A percentile compares a stretch with the other conserved stretches of the same genome.
Conservation (phyloP, 768 basidiomycete genomes). For the Lactarius pseudohatsudake region DNA sequence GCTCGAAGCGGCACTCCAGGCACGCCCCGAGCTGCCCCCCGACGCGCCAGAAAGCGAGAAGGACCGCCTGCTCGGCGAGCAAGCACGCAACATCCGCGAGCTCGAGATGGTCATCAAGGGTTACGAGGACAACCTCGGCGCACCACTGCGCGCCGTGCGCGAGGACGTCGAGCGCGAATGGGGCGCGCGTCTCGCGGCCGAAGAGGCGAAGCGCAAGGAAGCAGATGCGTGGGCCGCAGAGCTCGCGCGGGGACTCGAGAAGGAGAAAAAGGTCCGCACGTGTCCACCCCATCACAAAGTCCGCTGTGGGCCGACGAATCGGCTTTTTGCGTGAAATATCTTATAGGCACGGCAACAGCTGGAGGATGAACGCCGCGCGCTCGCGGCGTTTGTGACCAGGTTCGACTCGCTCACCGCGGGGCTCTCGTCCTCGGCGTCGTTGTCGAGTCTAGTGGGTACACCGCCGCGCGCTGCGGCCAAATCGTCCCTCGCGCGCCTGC, state of each 20-base stretch:
- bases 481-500: conserved; percentile 31
- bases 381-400: conserved; percentile 78
- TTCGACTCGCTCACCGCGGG: conserved; percentile 71
- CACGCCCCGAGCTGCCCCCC: conserved; percentile 64
- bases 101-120: conserved; percentile 70
- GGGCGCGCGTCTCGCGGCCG: conserved; percentile 56
- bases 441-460: conserved; percentile 9
- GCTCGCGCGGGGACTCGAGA: conserved; percentile 72
- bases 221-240: conserved; percentile 73
- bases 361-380: conserved; percentile 75
- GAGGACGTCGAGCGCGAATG: conserved; percentile 79
- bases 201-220: conserved; percentile 61
- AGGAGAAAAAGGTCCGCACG: conserved; percentile 63
- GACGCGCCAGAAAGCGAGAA: conserved; percentile 72
- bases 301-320: conserved; percentile 6
- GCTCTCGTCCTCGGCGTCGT: conserved; percentile 12
- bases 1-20: conserved; percentile 71
- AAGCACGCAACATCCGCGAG: conserved; percentile 73
- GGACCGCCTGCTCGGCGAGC: conserved; percentile 69
- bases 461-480: conserved; percentile 34
- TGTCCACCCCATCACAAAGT: background rate
- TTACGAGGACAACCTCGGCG: conserved; percentile 72
- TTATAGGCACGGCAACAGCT: conserved; percentile 55
- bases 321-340: background rate
- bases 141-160: conserved; percentile 60